Evolutionary conservation across 495 filamentous ascomycete genomes (phyloP).

Genomic region (Lasiosphaeria ovina): DNA sequence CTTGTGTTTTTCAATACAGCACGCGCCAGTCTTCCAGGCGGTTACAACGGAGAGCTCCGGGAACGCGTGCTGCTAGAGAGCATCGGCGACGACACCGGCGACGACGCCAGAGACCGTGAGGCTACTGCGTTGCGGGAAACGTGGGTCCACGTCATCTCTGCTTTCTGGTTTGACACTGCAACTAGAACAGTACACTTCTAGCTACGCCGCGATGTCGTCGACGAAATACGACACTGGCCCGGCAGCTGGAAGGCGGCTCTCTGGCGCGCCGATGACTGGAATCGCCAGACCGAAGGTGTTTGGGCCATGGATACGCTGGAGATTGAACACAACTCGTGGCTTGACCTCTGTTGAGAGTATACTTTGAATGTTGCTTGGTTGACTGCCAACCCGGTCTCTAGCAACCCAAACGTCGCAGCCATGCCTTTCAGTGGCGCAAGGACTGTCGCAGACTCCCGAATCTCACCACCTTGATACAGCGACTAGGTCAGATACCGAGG

Average conservation of each 20-base stretch:
- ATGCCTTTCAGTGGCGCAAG: too few relatives aligned
- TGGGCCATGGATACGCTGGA: not conserved
- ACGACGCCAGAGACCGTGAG: not conserved
- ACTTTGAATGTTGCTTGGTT: too few relatives aligned
- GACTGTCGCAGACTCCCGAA: too few relatives aligned
- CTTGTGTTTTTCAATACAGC: too few relatives aligned
- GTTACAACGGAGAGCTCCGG: too few relatives aligned
- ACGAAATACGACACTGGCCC: not conserved
- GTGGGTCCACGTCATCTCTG: not conserved
- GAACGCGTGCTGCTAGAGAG: too few relatives aligned
- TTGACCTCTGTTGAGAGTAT: too few relatives aligned
- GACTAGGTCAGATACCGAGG: too few relatives aligned
- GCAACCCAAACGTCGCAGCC: too few relatives aligned
- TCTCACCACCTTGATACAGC: too few relatives aligned
- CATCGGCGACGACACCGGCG: not conserved
- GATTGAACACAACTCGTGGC: not conserved
- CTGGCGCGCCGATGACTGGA: not conserved
- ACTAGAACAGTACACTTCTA: not conserved
- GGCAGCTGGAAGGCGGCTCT: not conserved
- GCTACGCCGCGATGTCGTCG: not conserved
- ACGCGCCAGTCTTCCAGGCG: too few relatives aligned
- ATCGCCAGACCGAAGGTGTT: not conserved
- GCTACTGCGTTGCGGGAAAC: not conserved
- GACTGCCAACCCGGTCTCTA: too few relatives aligned
- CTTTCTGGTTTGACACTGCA: not conserved